These are phyloP conservation scores for Zoysia matrella DNA, from an alignment of 202 grass and related monocot species.

Conservation along the genomic window DNA sequence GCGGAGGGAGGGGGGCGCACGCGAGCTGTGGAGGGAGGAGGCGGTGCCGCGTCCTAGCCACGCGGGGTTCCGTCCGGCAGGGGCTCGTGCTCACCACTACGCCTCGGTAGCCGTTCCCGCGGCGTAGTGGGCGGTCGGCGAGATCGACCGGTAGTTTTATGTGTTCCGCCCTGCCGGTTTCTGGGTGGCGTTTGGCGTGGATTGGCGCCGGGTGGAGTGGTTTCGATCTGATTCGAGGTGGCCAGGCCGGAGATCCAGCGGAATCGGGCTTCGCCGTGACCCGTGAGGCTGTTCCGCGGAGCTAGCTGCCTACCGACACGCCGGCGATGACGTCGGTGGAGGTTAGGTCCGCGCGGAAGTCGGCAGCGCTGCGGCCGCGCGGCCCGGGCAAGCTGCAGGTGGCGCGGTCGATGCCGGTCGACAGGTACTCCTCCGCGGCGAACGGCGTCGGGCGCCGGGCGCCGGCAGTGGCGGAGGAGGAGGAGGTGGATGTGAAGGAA, in stretches of 20 bases:
- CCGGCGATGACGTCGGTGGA: constrained; percentile 74
- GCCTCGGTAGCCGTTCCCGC: constrained; percentile 22
- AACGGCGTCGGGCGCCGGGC: constrained; percentile 16
- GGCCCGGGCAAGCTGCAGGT: constrained; percentile 59
- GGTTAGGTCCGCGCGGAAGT: constrained; percentile 57
- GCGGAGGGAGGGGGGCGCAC: constrained; percentile 11
- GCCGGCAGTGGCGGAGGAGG: constrained; percentile 12
- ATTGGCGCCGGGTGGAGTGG: constrained; percentile 25
- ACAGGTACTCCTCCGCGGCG: constrained; percentile 41
- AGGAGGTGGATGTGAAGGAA: constrained; percentile 8
- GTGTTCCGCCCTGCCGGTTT: neutral
- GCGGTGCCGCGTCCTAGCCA: neutral
- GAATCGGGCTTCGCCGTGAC: neutral
- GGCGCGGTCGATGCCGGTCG: constrained; percentile 66
- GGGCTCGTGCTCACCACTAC: too few species aligned
- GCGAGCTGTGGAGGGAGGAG: constrained; percentile 33
- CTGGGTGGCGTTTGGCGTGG: constrained; percentile 5
- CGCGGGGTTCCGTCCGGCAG: neutral
- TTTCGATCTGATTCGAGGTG: constrained; percentile 42
- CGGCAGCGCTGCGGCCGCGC: constrained; percentile 56
- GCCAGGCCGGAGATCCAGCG: constrained; percentile 36
- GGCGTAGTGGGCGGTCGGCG: neutral
- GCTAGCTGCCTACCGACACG: constrained; percentile 32
- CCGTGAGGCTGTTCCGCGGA: constrained; percentile 1
- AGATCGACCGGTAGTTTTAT: constrained; percentile 34